Percentiles rank a stretch among this genome's conserved stretches.
Conservation (phyloP, 495 filamentous ascomycete genomes). For the Terfezia claveryi region DNA sequence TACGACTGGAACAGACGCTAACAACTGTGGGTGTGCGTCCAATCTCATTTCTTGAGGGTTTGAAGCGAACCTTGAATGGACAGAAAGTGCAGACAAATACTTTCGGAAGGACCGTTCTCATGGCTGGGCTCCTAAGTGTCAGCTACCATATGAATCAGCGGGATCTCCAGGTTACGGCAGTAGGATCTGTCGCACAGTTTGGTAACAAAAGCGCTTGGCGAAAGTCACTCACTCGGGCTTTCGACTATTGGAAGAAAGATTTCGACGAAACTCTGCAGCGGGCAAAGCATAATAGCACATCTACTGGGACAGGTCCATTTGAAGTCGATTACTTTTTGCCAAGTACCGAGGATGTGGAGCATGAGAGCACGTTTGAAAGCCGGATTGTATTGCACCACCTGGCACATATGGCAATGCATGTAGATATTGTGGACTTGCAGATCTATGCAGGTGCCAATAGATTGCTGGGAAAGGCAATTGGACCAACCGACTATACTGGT, state of each 20-base stretch:
- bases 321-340: conserved; percentile 13
- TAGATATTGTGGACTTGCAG: conserved; percentile 92
- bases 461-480: conserved; percentile 68
- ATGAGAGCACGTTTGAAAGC: conserved; percentile 65
- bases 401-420: conserved; percentile 95
- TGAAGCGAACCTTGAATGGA: conserved; percentile 73
- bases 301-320: conserved; percentile 6
- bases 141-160: conserved; percentile 97
- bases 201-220: conserved; percentile 89
- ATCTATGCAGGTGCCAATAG: conserved; percentile 77
- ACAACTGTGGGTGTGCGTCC: conserved; percentile 67
- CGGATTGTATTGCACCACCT: conserved; percentile 77
- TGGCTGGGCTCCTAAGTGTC: conserved; percentile 82
- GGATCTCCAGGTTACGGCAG: conserved; percentile 78
- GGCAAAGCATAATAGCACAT: conserved; percentile 11
- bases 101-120: conserved; percentile 85
- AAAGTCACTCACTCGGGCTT: conserved; percentile 63
- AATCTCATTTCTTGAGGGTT: conserved; percentile 70
- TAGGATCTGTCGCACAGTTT: conserved; percentile 53
- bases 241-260: conserved; percentile 86
- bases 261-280: conserved; percentile 60
- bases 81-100: conserved; percentile 79
- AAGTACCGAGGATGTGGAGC: conserved; percentile 28
- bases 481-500: conserved; percentile 52
- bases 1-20: conserved; percentile 61